phyloP scores from a whole-genome alignment of 495 filamentous ascomycete genomes.

The Penicillium cosmopolitanum region DNA sequence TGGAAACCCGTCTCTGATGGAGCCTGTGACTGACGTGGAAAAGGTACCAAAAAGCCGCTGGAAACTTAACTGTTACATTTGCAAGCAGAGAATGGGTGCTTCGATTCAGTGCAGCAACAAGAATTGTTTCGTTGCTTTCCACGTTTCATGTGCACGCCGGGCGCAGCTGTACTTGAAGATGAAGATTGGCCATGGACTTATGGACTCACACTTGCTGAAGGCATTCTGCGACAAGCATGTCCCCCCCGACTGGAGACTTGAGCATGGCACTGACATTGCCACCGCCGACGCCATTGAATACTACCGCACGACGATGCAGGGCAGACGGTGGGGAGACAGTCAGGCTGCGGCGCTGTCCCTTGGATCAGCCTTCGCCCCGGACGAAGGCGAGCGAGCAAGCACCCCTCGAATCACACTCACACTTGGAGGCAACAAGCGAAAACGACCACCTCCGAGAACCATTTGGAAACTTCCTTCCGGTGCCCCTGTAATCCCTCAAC shows the following conservation, averaged over 20 bases:
- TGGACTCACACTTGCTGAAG: conserved; percentile 88
- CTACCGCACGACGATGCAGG: conserved; percentile 84
- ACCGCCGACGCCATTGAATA: conserved; percentile 73
- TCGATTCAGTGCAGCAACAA: conserved; percentile 99
- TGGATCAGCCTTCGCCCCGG: conserved; percentile 57
- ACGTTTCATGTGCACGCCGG: conserved; percentile 92
- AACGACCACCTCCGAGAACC: conserved; percentile 65
- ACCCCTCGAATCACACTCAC: conserved; percentile 59
- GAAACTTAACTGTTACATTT: conserved; percentile 96
- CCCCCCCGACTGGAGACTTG: conserved; percentile 82
- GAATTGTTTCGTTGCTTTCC: conserved; percentile 95
- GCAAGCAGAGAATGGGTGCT: conserved; percentile 94
- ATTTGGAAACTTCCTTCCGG: conserved; percentile 95
- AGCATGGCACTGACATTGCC: conserved; percentile 75
- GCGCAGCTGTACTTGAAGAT: conserved; percentile 92
- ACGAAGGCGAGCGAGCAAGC: conserved; percentile 37
- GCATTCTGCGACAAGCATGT: conserved; percentile 97
- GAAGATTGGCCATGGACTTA: conserved; percentile 87
- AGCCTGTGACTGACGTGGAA: conserved; percentile 96
- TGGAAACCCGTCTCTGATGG: conserved; percentile 97
- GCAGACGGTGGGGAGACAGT: conserved; percentile 86
- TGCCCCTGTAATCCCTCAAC: conserved; percentile 88
- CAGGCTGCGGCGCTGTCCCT: conserved; percentile 83
- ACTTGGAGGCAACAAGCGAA: conserved; percentile 76
- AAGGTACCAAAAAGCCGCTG: conserved; percentile 92